Evolutionary conservation across 2,329 filamentous ascomycete genomes (phyloP).

Genomic region (Paradendryphiella salina): DNA sequence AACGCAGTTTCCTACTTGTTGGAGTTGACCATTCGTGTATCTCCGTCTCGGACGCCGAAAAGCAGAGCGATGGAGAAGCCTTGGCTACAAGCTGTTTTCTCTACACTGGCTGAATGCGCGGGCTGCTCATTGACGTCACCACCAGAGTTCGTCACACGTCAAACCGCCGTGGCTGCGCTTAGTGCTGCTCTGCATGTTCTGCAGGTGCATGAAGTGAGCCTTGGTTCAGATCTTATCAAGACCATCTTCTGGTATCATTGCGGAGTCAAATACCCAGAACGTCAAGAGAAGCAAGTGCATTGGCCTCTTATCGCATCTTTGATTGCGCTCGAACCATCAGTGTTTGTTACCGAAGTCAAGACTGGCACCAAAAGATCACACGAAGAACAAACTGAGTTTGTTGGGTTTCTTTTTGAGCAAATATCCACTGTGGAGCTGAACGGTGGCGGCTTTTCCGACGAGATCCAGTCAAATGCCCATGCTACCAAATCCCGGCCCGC

Average conservation of each 20-base stretch:
- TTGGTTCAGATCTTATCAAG: constrained; percentile 35
- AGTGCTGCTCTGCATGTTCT: constrained; percentile 33
- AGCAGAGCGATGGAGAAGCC: constrained; percentile 47
- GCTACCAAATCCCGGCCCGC: background rate
- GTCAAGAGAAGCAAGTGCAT: constrained; percentile 23
- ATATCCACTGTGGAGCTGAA: constrained; percentile 31
- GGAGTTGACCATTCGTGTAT: constrained; percentile 49
- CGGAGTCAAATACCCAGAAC: constrained; percentile 34
- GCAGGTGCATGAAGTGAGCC: constrained; percentile 25
- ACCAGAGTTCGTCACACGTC: constrained; percentile 25
- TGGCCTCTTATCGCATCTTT: constrained; percentile 43
- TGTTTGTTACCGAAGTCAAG: constrained; percentile 37
- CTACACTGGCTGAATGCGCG: constrained; percentile 43
- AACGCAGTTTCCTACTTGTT: constrained; percentile 43
- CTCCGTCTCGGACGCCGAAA: constrained; percentile 47
- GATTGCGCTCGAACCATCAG: constrained; percentile 37
- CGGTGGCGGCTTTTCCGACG: constrained; percentile 12
- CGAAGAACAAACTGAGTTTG: constrained; percentile 30
- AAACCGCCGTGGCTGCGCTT: constrained; percentile 29
- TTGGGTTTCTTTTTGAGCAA: constrained; percentile 34
- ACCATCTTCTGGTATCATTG: constrained; percentile 45
- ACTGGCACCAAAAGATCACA: constrained; percentile 11
- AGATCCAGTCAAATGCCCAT: background rate
- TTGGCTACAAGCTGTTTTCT: constrained; percentile 51
- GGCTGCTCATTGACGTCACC: constrained; percentile 34